Evolutionary conservation across 106 monocot species (phyloP).

Genomic region (Dioscorea alata): DNA sequence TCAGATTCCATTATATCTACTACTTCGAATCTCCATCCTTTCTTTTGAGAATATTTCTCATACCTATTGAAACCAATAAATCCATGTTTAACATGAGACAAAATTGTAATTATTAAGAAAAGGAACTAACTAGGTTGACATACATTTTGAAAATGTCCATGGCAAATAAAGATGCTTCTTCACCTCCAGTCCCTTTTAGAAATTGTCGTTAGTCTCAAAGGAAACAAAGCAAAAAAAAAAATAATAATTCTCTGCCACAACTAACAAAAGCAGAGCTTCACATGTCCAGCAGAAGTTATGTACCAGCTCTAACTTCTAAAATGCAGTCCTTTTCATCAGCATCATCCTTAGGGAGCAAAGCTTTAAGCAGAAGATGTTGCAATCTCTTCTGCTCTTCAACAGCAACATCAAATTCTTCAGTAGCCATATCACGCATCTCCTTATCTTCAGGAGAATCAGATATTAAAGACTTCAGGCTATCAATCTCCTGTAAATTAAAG

Average conservation of each 20-base stretch:
- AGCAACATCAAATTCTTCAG: constrained; percentile 62
- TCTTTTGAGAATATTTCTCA: constrained; percentile 73
- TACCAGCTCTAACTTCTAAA: constrained; percentile 98
- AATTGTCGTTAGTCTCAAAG: constrained; percentile 7
- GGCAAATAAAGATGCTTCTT: constrained; percentile 97
- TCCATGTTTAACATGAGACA: background rate
- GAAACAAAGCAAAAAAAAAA: background rate
- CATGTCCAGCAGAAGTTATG: background rate
- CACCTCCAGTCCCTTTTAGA: constrained; percentile 83
- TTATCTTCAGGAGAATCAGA: constrained; percentile 67
- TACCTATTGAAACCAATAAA: constrained; percentile 42
- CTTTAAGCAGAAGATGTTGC: constrained; percentile 54
- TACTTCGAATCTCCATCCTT: constrained; percentile 94
- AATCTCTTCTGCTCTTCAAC: constrained; percentile 54
- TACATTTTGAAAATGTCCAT: constrained; percentile 98
- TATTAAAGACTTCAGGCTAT: constrained; percentile 54
- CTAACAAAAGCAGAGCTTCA: background rate
- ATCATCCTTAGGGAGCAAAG: constrained; percentile 91
- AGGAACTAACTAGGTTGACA: constrained; percentile 1
- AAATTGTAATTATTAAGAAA: background rate
- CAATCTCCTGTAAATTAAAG: constrained; percentile 60
- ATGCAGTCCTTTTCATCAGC: constrained; percentile 94
- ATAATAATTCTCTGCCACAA: background rate
- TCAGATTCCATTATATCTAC: constrained; percentile 78
- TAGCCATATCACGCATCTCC: constrained; percentile 75